These are phyloP conservation scores for Tulasnella sp. DNA, from an alignment of 768 basidiomycete genomes.

Conservation along the genomic window DNA sequence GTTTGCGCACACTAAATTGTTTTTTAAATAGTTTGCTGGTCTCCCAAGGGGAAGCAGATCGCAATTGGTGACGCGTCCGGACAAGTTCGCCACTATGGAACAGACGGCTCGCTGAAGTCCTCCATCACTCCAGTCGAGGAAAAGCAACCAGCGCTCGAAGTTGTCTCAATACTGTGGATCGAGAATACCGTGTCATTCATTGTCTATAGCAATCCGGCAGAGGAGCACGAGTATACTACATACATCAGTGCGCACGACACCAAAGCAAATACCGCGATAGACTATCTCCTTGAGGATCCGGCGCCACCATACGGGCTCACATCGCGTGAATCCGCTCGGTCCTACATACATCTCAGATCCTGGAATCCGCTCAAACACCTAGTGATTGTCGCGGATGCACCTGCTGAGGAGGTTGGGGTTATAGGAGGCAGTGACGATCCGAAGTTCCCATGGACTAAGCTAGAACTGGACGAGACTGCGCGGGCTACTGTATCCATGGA, in stretches of 20 bases:
- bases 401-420: constrained; percentile 15
- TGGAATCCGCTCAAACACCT: constrained; percentile 17
- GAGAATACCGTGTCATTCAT: constrained; percentile 15
- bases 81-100: constrained; percentile 9
- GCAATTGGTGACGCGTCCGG: constrained; percentile 9
- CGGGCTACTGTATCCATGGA: constrained; percentile 13
- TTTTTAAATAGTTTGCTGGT: constrained; percentile 14
- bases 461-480: constrained; percentile 17
- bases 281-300: constrained; percentile 14
- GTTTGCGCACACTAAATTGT: not conserved
- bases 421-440: not conserved
- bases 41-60: constrained; percentile 16
- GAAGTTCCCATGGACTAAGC: constrained; percentile 8
- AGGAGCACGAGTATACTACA: constrained; percentile 11
- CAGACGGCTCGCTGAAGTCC: constrained; percentile 12
- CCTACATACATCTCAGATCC: constrained; percentile 10
- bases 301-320: constrained; percentile 13
- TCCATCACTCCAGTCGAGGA: constrained; percentile 1
- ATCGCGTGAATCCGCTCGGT: constrained; percentile 13
- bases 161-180: constrained; percentile 14
- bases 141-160: constrained; percentile 1
- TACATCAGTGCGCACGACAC: constrained; percentile 12
- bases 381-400: constrained; percentile 16
- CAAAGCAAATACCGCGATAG: not conserved
- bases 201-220: constrained; percentile 7